Evolutionary conservation across 1,139 yeast species (phyloP), one percentile per base, ranked within the genome.

Genomic region (Saccharomyces hybrid): DNA sequence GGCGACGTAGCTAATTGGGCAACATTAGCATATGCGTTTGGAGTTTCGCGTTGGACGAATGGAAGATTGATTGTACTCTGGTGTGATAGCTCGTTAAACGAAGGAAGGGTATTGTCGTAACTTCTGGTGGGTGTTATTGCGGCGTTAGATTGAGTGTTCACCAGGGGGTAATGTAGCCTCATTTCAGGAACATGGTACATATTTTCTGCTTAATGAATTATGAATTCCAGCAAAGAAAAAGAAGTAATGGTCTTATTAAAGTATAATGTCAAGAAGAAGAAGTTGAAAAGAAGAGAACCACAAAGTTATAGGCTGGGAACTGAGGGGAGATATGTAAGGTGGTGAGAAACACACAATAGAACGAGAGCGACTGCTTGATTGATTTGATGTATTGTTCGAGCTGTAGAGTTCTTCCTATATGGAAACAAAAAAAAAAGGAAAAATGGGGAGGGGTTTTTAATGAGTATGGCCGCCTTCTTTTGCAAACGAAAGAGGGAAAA

Each of bases 141-240:
- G 11, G 23, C 25, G 44, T 19, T 38, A n/a, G 44, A 19, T 38
- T 38, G 44, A 9, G 44, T 9, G 44, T 19, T 38, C 44, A 38
- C 44, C 44, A 38, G 25, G 44, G 44, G 44, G 13, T 38, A 38
- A 38, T 38, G 44, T 19, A 38, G 25, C 44, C 44, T 38, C 44
- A 38, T 38, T 38, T 38, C 44, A 38, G 44, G 44, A 38, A 38
- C 44, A 38, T 38, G 44, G 25, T 38, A 38, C 44, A 38, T 38
- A 19, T 38, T 38, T 19, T 16, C 44, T 19, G 44, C 44, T 38
- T 38, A n/a, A 38, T 19, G 44, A 19, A 38, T 38, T 25, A 38
- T 19, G 44, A 19, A 38, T 38, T 38, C 44, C 44, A 11, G 44
- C 25, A 19, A 19, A 38, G 44, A 38, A 11, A 38, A 19, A 8